Evolutionary conservation across 345 rosid genomes (phyloP), one percentile per base, ranked within the genome.

Genomic region (Moringa oleifera): DNA sequence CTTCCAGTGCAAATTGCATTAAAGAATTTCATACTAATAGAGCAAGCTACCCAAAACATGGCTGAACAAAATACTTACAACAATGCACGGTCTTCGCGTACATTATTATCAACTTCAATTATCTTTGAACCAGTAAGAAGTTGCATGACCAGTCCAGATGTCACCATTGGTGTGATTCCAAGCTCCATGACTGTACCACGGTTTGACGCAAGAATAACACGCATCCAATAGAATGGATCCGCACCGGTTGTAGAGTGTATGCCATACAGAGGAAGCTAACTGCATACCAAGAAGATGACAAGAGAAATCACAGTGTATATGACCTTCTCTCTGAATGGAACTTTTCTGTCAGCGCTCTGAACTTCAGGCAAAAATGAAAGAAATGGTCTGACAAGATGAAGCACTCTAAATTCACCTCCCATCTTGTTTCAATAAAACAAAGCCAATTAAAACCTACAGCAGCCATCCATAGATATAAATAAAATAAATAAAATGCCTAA

Each of bases 141-240:
- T 53, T 86, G 92, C 87, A 86, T 84, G 13, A 86, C 92, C 25
- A 86, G 64, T 23, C 92, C 92, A 78, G 92, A 86, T 0, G 92
- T 86, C 41, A 86, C 89, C 49, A 86, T 86, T 18, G 92, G 92
- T 20, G 92, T 86, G 72, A 86, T 86, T 51, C 92, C 92, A 11
- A 86, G 92, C 72, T 86, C 92, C 89, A 86, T 86, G 16, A 86
- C 92, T n/a, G 89, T 86, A 13, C 92, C 92, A 57, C 92, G 87
- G 70, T 75, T 86, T 0, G 92, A 86, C 0, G 92, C 92, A 55
- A 86, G 87, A 66, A 86, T 86, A 37, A 84, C 92, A 70, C 92
- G 85, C 89, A 86, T 81, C 89, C 92, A 86, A 61, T 86, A 86
- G 68, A 86, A 81, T 0, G 92, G 92, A 71, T 86, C 92, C 4